Percentiles rank a stretch among this genome's conserved stretches.
Evolutionary conservation across 1,284 basidiomycete genomes (phyloP).

Genomic region (Ceratobasidium sp.): DNA sequence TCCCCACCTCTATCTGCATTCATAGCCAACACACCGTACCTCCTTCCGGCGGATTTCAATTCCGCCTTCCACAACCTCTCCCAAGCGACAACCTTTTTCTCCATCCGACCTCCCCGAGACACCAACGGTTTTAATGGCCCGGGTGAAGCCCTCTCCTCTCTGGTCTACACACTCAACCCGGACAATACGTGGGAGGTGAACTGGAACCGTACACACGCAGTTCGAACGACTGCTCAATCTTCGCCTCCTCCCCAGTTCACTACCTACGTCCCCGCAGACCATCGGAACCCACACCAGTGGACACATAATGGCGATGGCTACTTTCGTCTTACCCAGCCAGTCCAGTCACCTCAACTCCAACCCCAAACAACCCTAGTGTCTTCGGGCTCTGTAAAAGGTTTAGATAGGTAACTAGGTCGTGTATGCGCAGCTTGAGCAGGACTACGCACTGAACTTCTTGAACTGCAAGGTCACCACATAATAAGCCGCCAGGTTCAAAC

Average conservation of each 20-base stretch:
- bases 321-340: background rate
- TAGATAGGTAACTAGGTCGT: too few relatives aligned
- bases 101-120: conserved; percentile 8
- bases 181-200: conserved; percentile 32
- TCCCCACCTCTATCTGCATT: background rate
- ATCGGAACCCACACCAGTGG: conserved; percentile 16
- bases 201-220: background rate
- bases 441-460: too few relatives aligned
- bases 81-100: background rate
- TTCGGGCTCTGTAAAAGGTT: too few relatives aligned
- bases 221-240: conserved; percentile 13
- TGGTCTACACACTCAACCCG: conserved; percentile 24
- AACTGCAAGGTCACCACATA: background rate
- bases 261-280: conserved; percentile 4
- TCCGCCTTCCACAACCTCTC: background rate
- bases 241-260: conserved; percentile 10
- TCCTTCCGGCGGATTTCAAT: background rate
- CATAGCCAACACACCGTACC: background rate
- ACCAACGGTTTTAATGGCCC: conserved; percentile 21
- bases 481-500: background rate
- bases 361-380: too few relatives aligned
- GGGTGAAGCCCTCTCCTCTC: conserved; percentile 23
- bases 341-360: too few relatives aligned
- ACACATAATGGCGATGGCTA: background rate
- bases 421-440: too few relatives aligned